A percentile compares a stretch with the other conserved stretches of the same genome.
Conservation (phyloP, 768 basidiomycete species). For the Gloeopeniophorella convolvens region DNA sequence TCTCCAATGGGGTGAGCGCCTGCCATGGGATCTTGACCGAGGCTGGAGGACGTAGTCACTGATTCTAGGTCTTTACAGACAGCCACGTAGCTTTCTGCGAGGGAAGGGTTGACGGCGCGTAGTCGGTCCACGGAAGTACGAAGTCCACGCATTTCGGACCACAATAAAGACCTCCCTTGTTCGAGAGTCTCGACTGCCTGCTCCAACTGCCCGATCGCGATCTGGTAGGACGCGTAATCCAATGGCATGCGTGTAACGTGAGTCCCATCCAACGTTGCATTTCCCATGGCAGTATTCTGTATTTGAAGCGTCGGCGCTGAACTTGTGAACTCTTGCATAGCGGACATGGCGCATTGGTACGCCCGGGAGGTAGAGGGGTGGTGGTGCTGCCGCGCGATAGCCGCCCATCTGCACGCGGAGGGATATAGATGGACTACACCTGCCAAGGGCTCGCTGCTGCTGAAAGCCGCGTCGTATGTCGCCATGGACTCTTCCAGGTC, state of each 20-base stretch:
- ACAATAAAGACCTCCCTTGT: constrained; percentile 11
- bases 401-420: not conserved
- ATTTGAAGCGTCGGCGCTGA: constrained; percentile 1
- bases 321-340: not conserved
- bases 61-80: not conserved
- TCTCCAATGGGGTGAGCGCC: not conserved
- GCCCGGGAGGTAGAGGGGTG: not conserved
- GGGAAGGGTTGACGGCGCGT: constrained; percentile 1
- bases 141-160: constrained; percentile 12
- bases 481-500: not conserved
- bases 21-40: not conserved
- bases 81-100: not conserved
- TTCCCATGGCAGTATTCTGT: not conserved
- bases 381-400: not conserved
- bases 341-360: not conserved
- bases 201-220: not conserved
- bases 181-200: constrained; percentile 15
- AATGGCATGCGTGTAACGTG: not conserved
- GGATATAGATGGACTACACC: not conserved
- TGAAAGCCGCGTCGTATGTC: not conserved
- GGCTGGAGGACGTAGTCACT: not conserved
- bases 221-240: not conserved
- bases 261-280: not conserved
- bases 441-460: not conserved
- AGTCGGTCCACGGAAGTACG: constrained; percentile 9